A percentile compares a stretch with the other conserved stretches of the same genome.
phyloP scores from a whole-genome alignment of 305 asterid genomes.

The Fraxinus nigra region DNA sequence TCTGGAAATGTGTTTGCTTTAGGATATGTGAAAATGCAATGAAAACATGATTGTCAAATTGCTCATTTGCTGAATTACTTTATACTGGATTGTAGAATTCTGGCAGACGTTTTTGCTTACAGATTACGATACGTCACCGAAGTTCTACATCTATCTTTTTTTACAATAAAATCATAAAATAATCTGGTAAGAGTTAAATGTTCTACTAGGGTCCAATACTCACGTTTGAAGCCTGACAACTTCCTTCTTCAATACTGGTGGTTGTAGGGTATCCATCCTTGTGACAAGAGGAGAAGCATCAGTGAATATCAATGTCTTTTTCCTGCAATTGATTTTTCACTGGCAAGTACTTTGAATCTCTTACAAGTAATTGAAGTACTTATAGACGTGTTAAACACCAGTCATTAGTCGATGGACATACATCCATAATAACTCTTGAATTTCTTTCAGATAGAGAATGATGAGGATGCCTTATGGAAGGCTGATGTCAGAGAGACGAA shows the following conservation, averaged over 20 bases:
- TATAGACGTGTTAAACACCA: not conserved
- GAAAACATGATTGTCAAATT: not conserved
- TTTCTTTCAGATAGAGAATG: constrained; percentile 71
- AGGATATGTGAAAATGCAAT: not conserved
- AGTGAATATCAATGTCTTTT: constrained; percentile 75
- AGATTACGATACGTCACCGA: not conserved
- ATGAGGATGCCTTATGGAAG: constrained; percentile 77
- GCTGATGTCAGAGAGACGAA: constrained; percentile 82
- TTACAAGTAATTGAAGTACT: not conserved
- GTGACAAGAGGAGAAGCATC: constrained; percentile 83
- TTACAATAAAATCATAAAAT: not conserved
- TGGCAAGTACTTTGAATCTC: constrained; percentile 41
- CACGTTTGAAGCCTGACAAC: constrained; percentile 13
- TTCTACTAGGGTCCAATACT: not conserved
- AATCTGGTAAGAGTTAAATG: not conserved
- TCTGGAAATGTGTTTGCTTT: not conserved
- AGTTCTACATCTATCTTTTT: not conserved
- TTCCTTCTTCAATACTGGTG: constrained; percentile 14
- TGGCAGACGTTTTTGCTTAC: not conserved
- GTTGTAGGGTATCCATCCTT: constrained; percentile 91
- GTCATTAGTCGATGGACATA: not conserved
- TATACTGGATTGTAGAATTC: not conserved
- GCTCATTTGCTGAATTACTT: not conserved
- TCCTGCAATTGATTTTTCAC: constrained; percentile 82
- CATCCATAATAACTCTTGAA: constrained; percentile 18